These are phyloP conservation scores for Arachis monticola DNA, from an alignment of 331 rosid species.

Conservation along the genomic window DNA sequence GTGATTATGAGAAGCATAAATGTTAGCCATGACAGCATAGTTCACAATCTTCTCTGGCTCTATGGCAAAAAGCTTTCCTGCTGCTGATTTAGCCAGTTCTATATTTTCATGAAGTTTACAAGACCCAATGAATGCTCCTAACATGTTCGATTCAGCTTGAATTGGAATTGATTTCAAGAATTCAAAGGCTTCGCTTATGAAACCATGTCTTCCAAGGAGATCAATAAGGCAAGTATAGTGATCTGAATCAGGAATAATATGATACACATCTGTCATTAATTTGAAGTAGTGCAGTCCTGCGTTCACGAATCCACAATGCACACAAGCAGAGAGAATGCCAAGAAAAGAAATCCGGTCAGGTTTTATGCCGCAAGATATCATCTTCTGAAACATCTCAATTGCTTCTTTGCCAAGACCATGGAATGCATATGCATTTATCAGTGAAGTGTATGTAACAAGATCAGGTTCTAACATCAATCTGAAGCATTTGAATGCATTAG, in stretches of 20 bases:
- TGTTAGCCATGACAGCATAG: constrained; percentile 63
- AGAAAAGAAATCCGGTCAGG: constrained; percentile 73
- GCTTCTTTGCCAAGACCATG: constrained; percentile 77
- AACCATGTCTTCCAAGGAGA: constrained; percentile 76
- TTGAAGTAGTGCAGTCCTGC: constrained; percentile 68
- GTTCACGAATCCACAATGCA: constrained; percentile 63
- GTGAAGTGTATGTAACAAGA: constrained; percentile 76
- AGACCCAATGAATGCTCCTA: constrained; percentile 77
- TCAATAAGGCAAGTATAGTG: constrained; percentile 72
- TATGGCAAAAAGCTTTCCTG: constrained; percentile 55
- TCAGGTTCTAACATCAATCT: constrained; percentile 52
- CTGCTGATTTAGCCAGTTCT: constrained; percentile 64
- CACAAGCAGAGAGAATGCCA: constrained; percentile 77
- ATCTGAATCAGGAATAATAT: constrained; percentile 56
- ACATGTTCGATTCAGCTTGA: constrained; percentile 53
- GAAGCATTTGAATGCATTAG: constrained; percentile 61
- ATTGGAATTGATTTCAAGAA: constrained; percentile 55
- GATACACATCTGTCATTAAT: constrained; percentile 57
- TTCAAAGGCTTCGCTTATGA: constrained; percentile 65
- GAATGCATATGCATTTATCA: constrained; percentile 69
- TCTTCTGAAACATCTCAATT: constrained; percentile 58
- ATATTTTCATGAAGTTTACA: constrained; percentile 66
- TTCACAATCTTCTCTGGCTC: constrained; percentile 64
- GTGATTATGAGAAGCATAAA: constrained; percentile 64
- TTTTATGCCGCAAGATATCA: constrained; percentile 52